Percentiles rank a stretch among this genome's conserved stretches.
Evolutionary conservation across 768 basidiomycete species (phyloP).

Genomic region (Trametes meyenii): DNA sequence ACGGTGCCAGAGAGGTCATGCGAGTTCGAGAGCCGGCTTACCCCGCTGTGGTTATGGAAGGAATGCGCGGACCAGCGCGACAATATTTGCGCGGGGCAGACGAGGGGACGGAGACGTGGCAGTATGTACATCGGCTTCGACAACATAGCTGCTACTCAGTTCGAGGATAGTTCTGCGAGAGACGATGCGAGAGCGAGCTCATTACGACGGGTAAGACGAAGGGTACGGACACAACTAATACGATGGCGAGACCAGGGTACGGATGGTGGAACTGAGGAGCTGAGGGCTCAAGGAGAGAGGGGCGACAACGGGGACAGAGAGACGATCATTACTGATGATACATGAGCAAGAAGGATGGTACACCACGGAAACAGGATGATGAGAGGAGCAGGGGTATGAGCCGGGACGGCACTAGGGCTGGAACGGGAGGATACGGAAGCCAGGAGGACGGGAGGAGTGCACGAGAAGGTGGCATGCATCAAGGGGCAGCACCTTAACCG

Average conservation of each 20-base stretch:
- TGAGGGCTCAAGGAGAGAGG: neutral
- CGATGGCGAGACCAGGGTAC: neutral
- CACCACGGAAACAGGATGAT: conserved; percentile 14
- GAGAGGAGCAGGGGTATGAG: conserved; percentile 11
- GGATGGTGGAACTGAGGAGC: no score
- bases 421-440: neutral
- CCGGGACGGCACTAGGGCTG: neutral
- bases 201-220: conserved; percentile 5
- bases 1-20: conserved; percentile 11
- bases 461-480: neutral
- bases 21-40: neutral
- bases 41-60: neutral
- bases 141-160: conserved; percentile 14
- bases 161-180: conserved; percentile 14
- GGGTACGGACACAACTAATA: conserved; percentile 12
- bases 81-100: neutral
- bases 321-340: conserved; percentile 22
- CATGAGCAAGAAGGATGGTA: conserved; percentile 18
- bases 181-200: neutral
- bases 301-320: conserved; percentile 1
- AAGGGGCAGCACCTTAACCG: conserved; percentile 8
- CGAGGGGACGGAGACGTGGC: neutral
- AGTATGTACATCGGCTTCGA: conserved; percentile 18
- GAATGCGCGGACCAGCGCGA: conserved; percentile 4
- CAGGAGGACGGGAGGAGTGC: neutral